Evolutionary conservation across 2,329 filamentous ascomycete species (phyloP).

Genomic region (Dactylonectria estremocensis): DNA sequence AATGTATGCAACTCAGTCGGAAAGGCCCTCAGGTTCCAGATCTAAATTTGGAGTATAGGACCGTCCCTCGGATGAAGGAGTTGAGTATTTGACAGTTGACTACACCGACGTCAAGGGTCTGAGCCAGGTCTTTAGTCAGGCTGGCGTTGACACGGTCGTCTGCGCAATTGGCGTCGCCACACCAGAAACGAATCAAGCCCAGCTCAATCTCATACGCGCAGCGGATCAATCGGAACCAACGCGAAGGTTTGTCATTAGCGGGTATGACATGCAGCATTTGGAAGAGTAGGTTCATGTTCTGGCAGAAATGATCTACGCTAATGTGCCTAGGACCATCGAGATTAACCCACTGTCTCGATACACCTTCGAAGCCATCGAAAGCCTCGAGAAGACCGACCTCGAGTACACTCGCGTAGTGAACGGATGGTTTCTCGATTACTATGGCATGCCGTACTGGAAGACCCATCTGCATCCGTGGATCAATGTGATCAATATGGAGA

Average conservation of each 20-base stretch:
- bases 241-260: constrained; percentile 39
- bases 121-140: constrained; percentile 15
- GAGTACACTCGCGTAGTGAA: constrained; percentile 39
- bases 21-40: not conserved
- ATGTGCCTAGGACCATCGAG: constrained; percentile 32
- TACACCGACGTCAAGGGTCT: constrained; percentile 16
- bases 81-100: constrained; percentile 32
- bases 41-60: not conserved
- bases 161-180: constrained; percentile 41
- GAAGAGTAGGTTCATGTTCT: constrained; percentile 31
- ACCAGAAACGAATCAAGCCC: constrained; percentile 34
- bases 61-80: not conserved
- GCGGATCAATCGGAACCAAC: constrained; percentile 28
- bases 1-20: constrained; percentile 2
- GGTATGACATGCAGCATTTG: constrained; percentile 42
- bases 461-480: constrained; percentile 43
- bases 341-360: constrained; percentile 40
- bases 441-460: constrained; percentile 43
- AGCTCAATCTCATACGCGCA: constrained; percentile 38
- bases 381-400: constrained; percentile 31
- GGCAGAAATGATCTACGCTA: no score
- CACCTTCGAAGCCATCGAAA: constrained; percentile 42
- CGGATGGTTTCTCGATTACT: constrained; percentile 49
- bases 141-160: constrained; percentile 32
- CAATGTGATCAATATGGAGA: constrained; percentile 43